These are phyloP conservation scores for Cucumis cinereus DNA, from an alignment of 306 rosid species.

Conservation along the genomic window DNA sequence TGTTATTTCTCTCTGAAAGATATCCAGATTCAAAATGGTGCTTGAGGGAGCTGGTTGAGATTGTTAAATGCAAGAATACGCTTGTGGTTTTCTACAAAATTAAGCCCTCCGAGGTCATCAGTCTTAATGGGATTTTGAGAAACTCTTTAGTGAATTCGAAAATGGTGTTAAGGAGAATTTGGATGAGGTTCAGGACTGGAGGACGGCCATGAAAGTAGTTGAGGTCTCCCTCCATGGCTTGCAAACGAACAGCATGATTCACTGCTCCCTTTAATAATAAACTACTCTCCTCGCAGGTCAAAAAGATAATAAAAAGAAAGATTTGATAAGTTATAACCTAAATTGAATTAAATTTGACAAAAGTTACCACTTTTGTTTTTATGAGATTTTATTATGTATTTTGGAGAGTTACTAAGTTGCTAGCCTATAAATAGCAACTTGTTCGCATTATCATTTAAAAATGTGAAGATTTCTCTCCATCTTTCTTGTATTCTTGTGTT, in stretches of 20 bases:
- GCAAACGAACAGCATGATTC: neutral
- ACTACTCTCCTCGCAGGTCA: too few relatives aligned
- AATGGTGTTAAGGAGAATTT: neutral
- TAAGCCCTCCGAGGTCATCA: neutral
- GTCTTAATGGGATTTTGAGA: conserved; percentile 7
- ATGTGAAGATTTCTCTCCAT: too few relatives aligned
- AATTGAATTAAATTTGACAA: too few relatives aligned
- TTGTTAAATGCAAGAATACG: neutral
- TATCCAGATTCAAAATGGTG: conserved; percentile 10
- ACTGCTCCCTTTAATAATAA: neutral
- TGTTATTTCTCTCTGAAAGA: neutral
- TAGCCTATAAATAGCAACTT: too few relatives aligned
- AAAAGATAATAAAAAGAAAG: too few relatives aligned
- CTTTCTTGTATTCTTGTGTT: too few relatives aligned
- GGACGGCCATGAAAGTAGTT: conserved; percentile 12
- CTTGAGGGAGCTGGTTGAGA: neutral
- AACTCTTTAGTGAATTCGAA: conserved; percentile 14
- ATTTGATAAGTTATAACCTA: too few relatives aligned
- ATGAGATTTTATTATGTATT: too few relatives aligned
- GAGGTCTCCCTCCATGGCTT: neutral
- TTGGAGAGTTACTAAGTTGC: too few relatives aligned
- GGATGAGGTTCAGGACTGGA: conserved; percentile 25
- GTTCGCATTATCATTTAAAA: too few relatives aligned
- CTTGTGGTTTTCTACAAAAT: conserved; percentile 2
- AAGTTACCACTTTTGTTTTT: too few relatives aligned